Percentiles rank a stretch among this genome's conserved stretches.
Conservation (phyloP, 768 basidiomycete genomes). For the Phlebiopsis gigantea region DNA sequence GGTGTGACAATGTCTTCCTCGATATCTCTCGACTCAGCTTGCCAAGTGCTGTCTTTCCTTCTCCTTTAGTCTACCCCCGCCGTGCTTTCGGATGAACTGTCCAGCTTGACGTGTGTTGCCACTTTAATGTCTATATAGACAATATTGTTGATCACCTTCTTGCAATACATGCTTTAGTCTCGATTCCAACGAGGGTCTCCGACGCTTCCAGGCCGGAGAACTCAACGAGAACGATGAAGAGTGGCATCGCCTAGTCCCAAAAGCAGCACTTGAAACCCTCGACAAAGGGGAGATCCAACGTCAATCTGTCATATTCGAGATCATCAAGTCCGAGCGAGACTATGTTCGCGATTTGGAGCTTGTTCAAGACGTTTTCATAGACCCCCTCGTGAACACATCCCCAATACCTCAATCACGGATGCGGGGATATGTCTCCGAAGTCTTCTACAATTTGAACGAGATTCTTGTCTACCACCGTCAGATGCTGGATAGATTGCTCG, state of each 20-base stretch:
- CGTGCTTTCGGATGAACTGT: constrained; percentile 20
- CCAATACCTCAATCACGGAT: constrained; percentile 62
- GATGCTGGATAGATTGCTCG: constrained; percentile 70
- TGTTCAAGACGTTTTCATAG: constrained; percentile 69
- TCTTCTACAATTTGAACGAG: constrained; percentile 78
- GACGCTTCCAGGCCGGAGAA: constrained; percentile 62
- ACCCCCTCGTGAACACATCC: constrained; percentile 50
- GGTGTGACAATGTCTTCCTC: constrained; percentile 15
- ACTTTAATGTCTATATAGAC: neutral
- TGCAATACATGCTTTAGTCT: constrained; percentile 33
- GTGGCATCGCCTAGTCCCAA: constrained; percentile 78
- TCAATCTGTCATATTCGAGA: constrained; percentile 84
- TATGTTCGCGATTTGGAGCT: constrained; percentile 80
- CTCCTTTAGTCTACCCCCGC: constrained; percentile 12
- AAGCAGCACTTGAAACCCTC: constrained; percentile 63
- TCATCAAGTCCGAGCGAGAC: constrained; percentile 85
- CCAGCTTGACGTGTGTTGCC: constrained; percentile 20
- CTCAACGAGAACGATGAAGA: constrained; percentile 68
- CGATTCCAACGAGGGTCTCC: constrained; percentile 57
- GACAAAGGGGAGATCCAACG: constrained; percentile 76
- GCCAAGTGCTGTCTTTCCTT: constrained; percentile 5
- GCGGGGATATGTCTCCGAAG: constrained; percentile 65
- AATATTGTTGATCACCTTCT: neutral
- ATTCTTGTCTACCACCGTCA: constrained; percentile 63
- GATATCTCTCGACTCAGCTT: constrained; percentile 7